phyloP scores from a whole-genome alignment of 1,139 yeast genomes.

The Saccharomyces hybrid region DNA sequence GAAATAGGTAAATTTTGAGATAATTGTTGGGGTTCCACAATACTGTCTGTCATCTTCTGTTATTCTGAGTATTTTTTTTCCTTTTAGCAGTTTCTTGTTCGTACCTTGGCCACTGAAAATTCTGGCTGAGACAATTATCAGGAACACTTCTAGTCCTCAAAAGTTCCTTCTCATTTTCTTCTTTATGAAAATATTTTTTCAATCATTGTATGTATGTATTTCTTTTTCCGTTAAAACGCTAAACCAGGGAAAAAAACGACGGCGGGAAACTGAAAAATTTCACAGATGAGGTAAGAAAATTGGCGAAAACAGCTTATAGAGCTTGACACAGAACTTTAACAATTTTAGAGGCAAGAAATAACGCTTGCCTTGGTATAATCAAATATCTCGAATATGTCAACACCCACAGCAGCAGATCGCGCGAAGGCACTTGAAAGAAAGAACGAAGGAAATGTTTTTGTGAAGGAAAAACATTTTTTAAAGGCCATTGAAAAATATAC shows the following conservation, averaged over 20 bases:
- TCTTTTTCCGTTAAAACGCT: not conserved
- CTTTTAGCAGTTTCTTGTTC: no score
- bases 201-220: not conserved
- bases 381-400: not conserved
- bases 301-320: not conserved
- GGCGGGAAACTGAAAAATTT: not conserved
- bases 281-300: not conserved
- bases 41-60: no score
- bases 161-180: not conserved
- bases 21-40: no score
- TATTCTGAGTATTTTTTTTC: no score
- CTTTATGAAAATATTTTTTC: not conserved
- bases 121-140: no score
- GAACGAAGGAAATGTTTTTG: constrained; percentile 63
- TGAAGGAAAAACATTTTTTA: constrained; percentile 55
- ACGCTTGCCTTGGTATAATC: not conserved
- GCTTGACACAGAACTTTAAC: not conserved
- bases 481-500: constrained; percentile 69
- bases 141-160: no score
- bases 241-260: not conserved
- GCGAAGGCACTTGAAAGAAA: constrained; percentile 49
- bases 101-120: no score
- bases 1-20: no score
- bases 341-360: not conserved
- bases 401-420: constrained; percentile 17